A percentile compares a stretch with the other conserved stretches of the same genome.
These are phyloP conservation scores for Fusarium pininemorale DNA, from an alignment of 2,329 filamentous ascomycete genomes.

Conservation along the genomic window DNA sequence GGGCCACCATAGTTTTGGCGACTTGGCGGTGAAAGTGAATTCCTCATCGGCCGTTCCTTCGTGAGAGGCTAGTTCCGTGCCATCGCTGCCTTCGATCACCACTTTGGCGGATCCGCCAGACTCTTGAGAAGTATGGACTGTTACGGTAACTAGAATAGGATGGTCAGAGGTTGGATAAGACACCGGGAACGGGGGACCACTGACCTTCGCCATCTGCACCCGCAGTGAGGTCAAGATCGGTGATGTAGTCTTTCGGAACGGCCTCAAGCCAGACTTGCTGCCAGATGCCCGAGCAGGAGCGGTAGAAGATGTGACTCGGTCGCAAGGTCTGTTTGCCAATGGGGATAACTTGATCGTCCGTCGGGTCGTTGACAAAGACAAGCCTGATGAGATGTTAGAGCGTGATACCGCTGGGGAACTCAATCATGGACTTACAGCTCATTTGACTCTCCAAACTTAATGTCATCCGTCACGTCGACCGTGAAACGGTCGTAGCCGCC, in stretches of 20 bases:
- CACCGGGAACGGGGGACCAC: rapidly evolving
- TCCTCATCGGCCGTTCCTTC: conserved; percentile 53
- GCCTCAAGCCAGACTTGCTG: conserved; percentile 76
- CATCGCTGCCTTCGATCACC: not conserved
- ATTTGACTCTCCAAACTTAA: conserved; percentile 20
- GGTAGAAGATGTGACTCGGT: conserved; percentile 74
- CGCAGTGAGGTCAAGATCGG: conserved; percentile 66
- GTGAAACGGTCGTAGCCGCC: conserved; percentile 28
- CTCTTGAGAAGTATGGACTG: not conserved
- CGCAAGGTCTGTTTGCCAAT: conserved; percentile 70
- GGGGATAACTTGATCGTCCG: conserved; percentile 68
- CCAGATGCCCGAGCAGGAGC: conserved; percentile 79
- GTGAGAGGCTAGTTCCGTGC: not conserved
- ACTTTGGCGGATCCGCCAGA: not conserved
- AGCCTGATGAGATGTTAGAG: not conserved
- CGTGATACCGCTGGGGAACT: rapidly evolving
- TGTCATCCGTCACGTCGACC: conserved; percentile 3
- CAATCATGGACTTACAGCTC: not conserved
- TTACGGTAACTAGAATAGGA: not conserved
- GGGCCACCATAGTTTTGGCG: conserved; percentile 71
- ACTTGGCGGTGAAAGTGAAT: conserved; percentile 64
- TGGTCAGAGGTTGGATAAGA: not conserved
- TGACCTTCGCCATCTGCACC: conserved; percentile 46
- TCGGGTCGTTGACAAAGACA: conserved; percentile 73
- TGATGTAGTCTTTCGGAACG: conserved; percentile 66